Conservation (phyloP, 2,329 filamentous ascomycete genomes). For the Chrysoporthe puriensis region DNA sequence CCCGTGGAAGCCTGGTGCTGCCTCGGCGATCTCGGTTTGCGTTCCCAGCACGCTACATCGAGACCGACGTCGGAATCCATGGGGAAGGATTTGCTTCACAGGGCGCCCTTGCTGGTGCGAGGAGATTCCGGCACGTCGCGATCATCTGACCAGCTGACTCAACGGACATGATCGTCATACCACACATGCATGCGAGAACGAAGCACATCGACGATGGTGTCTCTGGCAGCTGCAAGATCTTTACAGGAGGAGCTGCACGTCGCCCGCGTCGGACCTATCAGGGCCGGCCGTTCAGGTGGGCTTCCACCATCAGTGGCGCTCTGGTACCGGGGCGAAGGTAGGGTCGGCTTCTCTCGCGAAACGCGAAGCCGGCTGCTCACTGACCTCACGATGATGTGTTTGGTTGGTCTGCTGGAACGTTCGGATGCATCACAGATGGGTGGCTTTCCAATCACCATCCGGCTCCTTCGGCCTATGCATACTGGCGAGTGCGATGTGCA, state of each 20-base stretch:
- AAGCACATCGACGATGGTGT: constrained; percentile 8
- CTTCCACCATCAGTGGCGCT: not conserved
- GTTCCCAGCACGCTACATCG: not conserved
- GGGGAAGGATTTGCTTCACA: not conserved
- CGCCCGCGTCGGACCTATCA: constrained; percentile 12
- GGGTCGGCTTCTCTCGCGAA: constrained; percentile 8
- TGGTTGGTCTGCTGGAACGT: constrained; percentile 18
- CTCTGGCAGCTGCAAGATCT: not conserved
- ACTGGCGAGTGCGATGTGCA: constrained; percentile 11
- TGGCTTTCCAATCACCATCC: constrained; percentile 4
- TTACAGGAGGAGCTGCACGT: constrained; percentile 5
- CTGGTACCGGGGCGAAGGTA: not conserved
- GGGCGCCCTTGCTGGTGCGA: not conserved
- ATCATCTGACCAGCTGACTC: constrained; percentile 5
- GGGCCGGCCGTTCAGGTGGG: not conserved
- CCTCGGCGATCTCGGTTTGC: not conserved
- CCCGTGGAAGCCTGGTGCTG: not conserved
- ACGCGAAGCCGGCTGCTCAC: constrained; percentile 16
- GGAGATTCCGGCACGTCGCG: not conserved
- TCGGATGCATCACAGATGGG: constrained; percentile 14
- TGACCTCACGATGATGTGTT: constrained; percentile 12
- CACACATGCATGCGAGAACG: constrained; percentile 1
- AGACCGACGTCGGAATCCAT: constrained; percentile 1
- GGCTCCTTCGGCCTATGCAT: constrained; percentile 14
- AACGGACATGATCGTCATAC: constrained; percentile 15